Percentiles rank a stretch among this genome's conserved stretches.
phyloP scores from a whole-genome alignment of 2,329 filamentous ascomycete genomes.

The Fusarium redolens region DNA sequence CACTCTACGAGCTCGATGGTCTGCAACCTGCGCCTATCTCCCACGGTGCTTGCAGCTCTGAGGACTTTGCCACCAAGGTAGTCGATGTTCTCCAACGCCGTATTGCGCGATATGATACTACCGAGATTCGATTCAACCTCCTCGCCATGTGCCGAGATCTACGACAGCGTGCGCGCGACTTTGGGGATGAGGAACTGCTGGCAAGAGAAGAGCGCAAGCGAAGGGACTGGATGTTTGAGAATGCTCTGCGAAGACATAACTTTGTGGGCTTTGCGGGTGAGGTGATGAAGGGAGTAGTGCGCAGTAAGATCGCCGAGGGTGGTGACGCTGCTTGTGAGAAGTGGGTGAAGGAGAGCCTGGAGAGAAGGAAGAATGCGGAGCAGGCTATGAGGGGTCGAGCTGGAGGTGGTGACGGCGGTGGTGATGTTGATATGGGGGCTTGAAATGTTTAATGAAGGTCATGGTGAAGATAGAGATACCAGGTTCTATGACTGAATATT shows the following conservation, averaged over 20 bases:
- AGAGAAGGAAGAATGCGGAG: slow-evolving; percentile 60
- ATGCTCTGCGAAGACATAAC: slow-evolving; percentile 89
- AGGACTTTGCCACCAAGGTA: slow-evolving; percentile 81
- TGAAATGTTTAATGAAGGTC: slow-evolving; percentile 21
- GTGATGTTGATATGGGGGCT: slow-evolving; percentile 57
- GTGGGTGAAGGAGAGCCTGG: slow-evolving; percentile 78
- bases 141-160: slow-evolving; percentile 91
- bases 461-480: slow-evolving; percentile 13
- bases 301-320: slow-evolving; percentile 74
- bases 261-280: slow-evolving; percentile 97
- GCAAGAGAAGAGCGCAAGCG: slow-evolving; percentile 86
- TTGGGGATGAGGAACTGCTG: slow-evolving; percentile 84
- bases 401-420: slow-evolving; percentile 49
- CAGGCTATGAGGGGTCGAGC: slow-evolving; percentile 47
- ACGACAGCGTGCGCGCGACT: slow-evolving; percentile 78
- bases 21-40: slow-evolving; percentile 92
- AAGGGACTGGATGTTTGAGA: slow-evolving; percentile 92
- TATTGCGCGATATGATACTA: slow-evolving; percentile 83
- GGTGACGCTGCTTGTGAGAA: slow-evolving; percentile 72
- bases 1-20: slow-evolving; percentile 93
- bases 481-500: slow-evolving; percentile 2
- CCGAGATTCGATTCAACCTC: slow-evolving; percentile 95
- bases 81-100: slow-evolving; percentile 88
- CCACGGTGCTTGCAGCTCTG: slow-evolving; percentile 79
- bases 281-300: slow-evolving; percentile 87